Evolutionary conservation across 805 yeast genomes (phyloP).

Genomic region (Kregervanrija fluxuum): DNA sequence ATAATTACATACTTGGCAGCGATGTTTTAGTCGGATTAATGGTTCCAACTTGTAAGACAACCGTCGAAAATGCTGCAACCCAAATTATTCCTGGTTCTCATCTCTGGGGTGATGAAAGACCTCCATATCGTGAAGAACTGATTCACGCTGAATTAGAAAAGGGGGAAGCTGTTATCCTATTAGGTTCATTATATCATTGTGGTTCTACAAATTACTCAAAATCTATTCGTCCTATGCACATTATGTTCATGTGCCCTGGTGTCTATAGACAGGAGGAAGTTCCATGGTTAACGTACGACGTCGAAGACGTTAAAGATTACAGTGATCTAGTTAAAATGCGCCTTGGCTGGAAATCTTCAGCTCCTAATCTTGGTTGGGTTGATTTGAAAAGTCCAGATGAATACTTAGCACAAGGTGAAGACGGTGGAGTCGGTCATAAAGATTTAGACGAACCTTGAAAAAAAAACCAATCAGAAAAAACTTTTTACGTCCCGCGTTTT

Average conservation of each 20-base stretch:
- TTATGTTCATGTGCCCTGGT: constrained; percentile 21
- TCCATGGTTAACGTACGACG: constrained; percentile 7
- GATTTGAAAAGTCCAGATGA: constrained; percentile 11
- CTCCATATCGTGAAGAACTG: constrained; percentile 19
- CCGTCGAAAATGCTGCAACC: constrained; percentile 26
- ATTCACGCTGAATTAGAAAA: constrained; percentile 19
- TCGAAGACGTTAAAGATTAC: constrained; percentile 12
- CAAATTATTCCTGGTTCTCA: constrained; percentile 26
- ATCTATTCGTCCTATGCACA: constrained; percentile 17
- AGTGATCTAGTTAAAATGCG: constrained; percentile 8
- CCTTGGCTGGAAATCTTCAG: constrained; percentile 11
- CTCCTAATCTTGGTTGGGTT: constrained; percentile 14
- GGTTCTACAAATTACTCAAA: constrained; percentile 20
- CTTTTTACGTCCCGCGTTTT: no score
- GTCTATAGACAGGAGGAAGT: constrained; percentile 23
- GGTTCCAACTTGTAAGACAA: constrained; percentile 17
- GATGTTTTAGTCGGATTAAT: constrained; percentile 14
- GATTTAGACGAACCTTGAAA: constrained; percentile 10
- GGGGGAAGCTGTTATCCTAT: constrained; percentile 23
- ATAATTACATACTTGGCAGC: constrained; percentile 9
- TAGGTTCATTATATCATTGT: constrained; percentile 23
- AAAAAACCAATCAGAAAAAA: no score
- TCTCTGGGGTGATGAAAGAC: constrained; percentile 23
- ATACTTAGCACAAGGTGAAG: constrained; percentile 1
- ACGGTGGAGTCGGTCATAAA: constrained; percentile 7